Conservation (phyloP, 208 protist species). For the Vickermania spadyakhi region DNA sequence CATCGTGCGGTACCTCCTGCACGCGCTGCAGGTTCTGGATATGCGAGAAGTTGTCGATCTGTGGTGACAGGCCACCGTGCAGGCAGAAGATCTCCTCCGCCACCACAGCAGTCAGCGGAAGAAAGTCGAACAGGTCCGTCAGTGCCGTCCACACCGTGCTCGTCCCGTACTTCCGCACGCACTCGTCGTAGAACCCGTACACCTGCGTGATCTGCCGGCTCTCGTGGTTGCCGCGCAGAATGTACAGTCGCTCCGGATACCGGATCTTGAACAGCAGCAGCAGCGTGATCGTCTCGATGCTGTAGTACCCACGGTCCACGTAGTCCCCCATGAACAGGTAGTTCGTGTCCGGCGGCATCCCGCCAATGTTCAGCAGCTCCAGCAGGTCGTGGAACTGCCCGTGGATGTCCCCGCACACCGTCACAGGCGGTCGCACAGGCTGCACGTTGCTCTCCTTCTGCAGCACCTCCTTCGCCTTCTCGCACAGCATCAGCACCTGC, state of each 20-base stretch:
- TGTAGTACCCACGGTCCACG: slow-evolving; percentile 94
- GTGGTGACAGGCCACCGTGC: slow-evolving; percentile 94
- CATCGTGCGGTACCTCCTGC: slow-evolving; percentile 99
- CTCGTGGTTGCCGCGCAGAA: slow-evolving; percentile 98
- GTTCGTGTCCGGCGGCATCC: slow-evolving; percentile 94
- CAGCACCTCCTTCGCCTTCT: slow-evolving; percentile 90
- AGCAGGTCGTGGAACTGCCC: slow-evolving; percentile 97
- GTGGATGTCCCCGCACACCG: slow-evolving; percentile 95
- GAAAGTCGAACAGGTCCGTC: slow-evolving; percentile 97
- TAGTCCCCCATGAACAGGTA: slow-evolving; percentile 98
- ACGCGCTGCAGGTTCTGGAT: slow-evolving; percentile 94
- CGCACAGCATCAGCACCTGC: slow-evolving; percentile 79
- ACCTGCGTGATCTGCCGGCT: slow-evolving; percentile 97
- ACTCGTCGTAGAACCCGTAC: slow-evolving; percentile 99
- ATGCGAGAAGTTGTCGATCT: slow-evolving; percentile 90
- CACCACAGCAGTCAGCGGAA: slow-evolving; percentile 96
- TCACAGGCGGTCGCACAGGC: slow-evolving; percentile 82
- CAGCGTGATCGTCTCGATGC: slow-evolving; percentile 90
- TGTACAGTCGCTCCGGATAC: slow-evolving; percentile 93
- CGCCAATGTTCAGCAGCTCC: slow-evolving; percentile 97
- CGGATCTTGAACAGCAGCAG: slow-evolving; percentile 93
- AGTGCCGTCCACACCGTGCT: slow-evolving; percentile 96
- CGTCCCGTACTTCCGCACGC: slow-evolving; percentile 96
- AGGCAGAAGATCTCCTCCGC: slow-evolving; percentile 97
- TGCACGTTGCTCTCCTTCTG: slow-evolving; percentile 92